Evolutionary conservation across 306 rosid genomes (phyloP).

Genomic region (Crataegus laevigata): DNA sequence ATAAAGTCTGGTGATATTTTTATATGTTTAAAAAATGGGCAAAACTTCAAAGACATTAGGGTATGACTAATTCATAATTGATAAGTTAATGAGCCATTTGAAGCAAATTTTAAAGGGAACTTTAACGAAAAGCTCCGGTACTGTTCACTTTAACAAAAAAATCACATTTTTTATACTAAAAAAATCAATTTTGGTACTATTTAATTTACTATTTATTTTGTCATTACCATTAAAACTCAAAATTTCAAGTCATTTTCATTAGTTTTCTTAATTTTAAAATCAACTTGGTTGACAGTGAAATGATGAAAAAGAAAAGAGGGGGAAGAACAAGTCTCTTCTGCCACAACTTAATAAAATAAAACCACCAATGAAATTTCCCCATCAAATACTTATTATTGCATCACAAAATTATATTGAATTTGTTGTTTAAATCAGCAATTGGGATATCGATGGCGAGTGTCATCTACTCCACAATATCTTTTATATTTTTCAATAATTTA

Average conservation of each 20-base stretch:
- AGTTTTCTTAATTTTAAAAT: too few relatives aligned
- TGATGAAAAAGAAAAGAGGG: neutral
- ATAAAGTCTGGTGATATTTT: accelerated
- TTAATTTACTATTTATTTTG: too few relatives aligned
- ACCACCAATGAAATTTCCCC: neutral
- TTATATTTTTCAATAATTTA: neutral
- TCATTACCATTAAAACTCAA: too few relatives aligned
- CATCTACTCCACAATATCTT: neutral
- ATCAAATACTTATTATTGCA: slow-evolving; percentile 5
- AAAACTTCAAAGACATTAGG: neutral
- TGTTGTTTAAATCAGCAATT: neutral
- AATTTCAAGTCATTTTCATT: too few relatives aligned
- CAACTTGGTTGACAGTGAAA: neutral
- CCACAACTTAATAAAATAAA: neutral
- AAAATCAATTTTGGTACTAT: too few relatives aligned
- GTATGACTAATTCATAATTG: neutral
- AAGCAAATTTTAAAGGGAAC: too few relatives aligned
- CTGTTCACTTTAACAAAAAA: too few relatives aligned
- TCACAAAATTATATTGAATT: neutral
- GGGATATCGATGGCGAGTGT: slow-evolving; percentile 9
- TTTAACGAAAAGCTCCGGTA: too few relatives aligned
- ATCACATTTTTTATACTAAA: too few relatives aligned
- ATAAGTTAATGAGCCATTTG: neutral
- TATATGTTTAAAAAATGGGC: neutral
- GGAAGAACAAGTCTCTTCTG: neutral